These are phyloP conservation scores for Lumnitzera littorea DNA, from an alignment of 345 rosid species.

Conservation along the genomic window DNA sequence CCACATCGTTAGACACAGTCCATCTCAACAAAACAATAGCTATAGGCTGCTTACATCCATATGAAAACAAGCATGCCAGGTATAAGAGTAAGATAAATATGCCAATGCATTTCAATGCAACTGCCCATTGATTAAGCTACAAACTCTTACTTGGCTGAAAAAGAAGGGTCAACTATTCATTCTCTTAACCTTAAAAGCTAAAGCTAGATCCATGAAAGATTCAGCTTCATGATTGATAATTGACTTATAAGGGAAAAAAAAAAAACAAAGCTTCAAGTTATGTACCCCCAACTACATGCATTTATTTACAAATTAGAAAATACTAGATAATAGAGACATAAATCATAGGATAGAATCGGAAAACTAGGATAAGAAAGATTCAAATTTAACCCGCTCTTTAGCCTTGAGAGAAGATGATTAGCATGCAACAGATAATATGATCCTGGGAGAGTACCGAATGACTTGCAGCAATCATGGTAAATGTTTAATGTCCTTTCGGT, in stretches of 20 bases:
- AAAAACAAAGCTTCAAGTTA: too few relatives aligned
- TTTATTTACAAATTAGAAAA: background rate
- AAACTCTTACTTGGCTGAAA: too few relatives aligned
- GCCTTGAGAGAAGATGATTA: conserved; percentile 92
- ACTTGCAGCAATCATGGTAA: conserved; percentile 96
- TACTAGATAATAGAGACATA: background rate
- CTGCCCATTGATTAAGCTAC: too few relatives aligned
- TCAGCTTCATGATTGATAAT: too few relatives aligned
- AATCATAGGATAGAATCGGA: background rate
- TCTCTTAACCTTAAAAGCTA: too few relatives aligned
- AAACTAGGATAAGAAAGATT: conserved; percentile 1
- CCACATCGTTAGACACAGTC: conserved; percentile 75
- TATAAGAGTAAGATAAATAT: background rate
- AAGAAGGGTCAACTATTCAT: too few relatives aligned
- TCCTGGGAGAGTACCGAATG: conserved; percentile 88
- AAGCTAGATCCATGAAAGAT: too few relatives aligned
- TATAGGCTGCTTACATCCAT: conserved; percentile 78
- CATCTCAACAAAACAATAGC: conserved; percentile 81
- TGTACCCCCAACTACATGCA: too few relatives aligned
- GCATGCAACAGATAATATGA: conserved; percentile 91
- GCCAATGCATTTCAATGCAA: background rate
- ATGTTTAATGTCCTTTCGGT: conserved; percentile 78
- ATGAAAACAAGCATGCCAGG: background rate
- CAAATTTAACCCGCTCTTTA: conserved; percentile 61
- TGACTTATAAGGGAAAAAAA: too few relatives aligned